Conservation (phyloP, 768 basidiomycete species). For the Phanerochaete carnosa region DNA sequence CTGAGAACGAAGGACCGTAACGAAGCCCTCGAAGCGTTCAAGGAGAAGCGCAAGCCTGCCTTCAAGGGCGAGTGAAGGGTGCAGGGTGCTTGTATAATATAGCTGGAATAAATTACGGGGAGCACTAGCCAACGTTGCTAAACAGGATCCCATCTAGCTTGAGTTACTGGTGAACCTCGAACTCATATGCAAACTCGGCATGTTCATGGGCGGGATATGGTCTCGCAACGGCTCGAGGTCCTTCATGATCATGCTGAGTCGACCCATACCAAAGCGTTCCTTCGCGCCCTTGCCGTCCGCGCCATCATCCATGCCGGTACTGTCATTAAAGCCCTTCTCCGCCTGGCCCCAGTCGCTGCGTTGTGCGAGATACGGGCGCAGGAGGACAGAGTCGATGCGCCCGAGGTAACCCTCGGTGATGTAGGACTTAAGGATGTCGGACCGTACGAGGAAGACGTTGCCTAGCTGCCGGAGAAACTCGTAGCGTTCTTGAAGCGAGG, state of each 20-base stretch:
- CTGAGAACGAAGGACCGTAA: conserved; percentile 70
- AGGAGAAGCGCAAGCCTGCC: conserved; percentile 72
- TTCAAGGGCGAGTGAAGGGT: conserved; percentile 65
- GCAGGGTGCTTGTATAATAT: not conserved
- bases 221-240: conserved; percentile 76
- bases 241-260: conserved; percentile 84
- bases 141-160: not conserved
- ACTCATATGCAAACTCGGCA: conserved; percentile 47
- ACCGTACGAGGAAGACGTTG: conserved; percentile 94
- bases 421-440: conserved; percentile 92
- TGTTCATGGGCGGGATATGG: conserved; percentile 48
- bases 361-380: conserved; percentile 88
- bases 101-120: not conserved
- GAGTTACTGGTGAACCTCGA: conserved; percentile 34
- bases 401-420: conserved; percentile 93
- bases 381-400: conserved; percentile 79
- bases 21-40: conserved; percentile 86
- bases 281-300: conserved; percentile 54
- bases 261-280: conserved; percentile 58
- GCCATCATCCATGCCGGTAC: conserved; percentile 33
- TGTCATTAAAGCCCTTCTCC: conserved; percentile 74
- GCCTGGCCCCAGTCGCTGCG: conserved; percentile 90
- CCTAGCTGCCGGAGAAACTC: conserved; percentile 98
- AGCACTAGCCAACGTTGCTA: not conserved
- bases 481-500: conserved; percentile 88